A percentile compares a stretch with the other conserved stretches of the same genome.
These are phyloP conservation scores for Pyricularia pennisetigena DNA, from an alignment of 2,329 filamentous ascomycete species.

Conservation along the genomic window DNA sequence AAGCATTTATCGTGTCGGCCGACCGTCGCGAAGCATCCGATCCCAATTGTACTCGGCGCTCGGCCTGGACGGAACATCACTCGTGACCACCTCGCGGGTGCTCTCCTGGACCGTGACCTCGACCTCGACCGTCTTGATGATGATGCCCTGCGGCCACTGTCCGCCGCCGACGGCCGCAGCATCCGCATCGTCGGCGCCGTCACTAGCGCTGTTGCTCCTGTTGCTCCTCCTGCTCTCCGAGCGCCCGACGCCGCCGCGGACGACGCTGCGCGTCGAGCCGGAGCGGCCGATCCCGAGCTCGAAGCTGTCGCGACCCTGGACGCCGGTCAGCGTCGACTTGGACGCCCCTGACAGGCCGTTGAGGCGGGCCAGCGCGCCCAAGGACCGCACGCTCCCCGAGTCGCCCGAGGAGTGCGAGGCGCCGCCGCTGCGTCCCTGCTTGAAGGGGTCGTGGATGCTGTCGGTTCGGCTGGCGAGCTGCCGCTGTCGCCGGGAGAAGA, in stretches of 20 bases:
- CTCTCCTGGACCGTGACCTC: slow-evolving; percentile 22
- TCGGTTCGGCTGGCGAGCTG: slow-evolving; percentile 10
- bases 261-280: slow-evolving; percentile 1
- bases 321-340: slow-evolving; percentile 16
- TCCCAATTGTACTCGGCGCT: slow-evolving; percentile 3
- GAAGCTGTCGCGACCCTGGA: slow-evolving; percentile 12
- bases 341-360: slow-evolving; percentile 11
- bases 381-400: background rate
- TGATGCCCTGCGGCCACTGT: slow-evolving; percentile 22
- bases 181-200: background rate
- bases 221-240: slow-evolving; percentile 4
- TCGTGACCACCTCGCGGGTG: slow-evolving; percentile 14
- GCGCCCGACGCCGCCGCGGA: background rate
- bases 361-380: slow-evolving; percentile 10
- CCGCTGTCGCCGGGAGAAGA: slow-evolving; percentile 15
- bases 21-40: slow-evolving; percentile 1
- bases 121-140: slow-evolving; percentile 25
- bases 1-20: background rate
- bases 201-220: slow-evolving; percentile 3
- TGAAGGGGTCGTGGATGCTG: background rate
- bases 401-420: background rate
- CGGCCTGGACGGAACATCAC: background rate
- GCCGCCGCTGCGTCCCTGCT: background rate
- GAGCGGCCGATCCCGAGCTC: slow-evolving; percentile 5
- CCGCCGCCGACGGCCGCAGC: slow-evolving; percentile 4